phyloP scores from a whole-genome alignment of 139 green algal species.

The Volvox reticuliferus region DNA sequence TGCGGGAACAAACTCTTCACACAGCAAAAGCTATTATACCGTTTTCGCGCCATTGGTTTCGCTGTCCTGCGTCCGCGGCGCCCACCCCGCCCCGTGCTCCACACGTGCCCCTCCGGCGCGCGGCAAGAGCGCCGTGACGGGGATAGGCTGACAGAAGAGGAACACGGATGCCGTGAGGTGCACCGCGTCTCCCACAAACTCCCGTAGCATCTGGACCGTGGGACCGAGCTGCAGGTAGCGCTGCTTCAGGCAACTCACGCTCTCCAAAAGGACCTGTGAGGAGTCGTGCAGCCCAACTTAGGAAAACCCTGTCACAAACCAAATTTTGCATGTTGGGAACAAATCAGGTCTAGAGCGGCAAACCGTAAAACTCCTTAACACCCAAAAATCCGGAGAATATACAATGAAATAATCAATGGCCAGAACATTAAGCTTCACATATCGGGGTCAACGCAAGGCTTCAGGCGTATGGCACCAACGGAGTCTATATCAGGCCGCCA shows the following conservation, averaged over 20 bases:
- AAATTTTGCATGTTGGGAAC: too few relatives aligned
- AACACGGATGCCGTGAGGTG: not conserved
- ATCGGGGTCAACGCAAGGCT: too few relatives aligned
- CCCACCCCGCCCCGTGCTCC: not conserved
- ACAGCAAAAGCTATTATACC: not conserved
- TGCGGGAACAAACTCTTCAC: too few relatives aligned
- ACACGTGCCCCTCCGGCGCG: not conserved
- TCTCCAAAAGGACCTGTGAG: slow-evolving; percentile 32
- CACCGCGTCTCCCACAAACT: slow-evolving; percentile 37
- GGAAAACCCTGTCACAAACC: too few relatives aligned
- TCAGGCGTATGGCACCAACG: too few relatives aligned
- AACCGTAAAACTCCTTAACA: too few relatives aligned
- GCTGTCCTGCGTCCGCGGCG: not conserved
- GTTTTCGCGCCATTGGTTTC: not conserved
- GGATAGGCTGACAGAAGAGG: slow-evolving; percentile 38
- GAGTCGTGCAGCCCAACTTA: too few relatives aligned
- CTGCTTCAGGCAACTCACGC: not conserved
- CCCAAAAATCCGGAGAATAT: too few relatives aligned
- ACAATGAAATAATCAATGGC: too few relatives aligned
- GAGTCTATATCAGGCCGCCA: too few relatives aligned
- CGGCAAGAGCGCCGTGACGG: not conserved
- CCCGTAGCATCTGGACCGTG: slow-evolving; percentile 7
- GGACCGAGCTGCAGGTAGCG: slow-evolving; percentile 29
- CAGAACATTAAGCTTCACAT: too few relatives aligned
- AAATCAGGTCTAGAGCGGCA: too few relatives aligned